Conservation (phyloP, 1,139 yeast genomes). For the Suzukiozyma palmioleophila region DNA sequence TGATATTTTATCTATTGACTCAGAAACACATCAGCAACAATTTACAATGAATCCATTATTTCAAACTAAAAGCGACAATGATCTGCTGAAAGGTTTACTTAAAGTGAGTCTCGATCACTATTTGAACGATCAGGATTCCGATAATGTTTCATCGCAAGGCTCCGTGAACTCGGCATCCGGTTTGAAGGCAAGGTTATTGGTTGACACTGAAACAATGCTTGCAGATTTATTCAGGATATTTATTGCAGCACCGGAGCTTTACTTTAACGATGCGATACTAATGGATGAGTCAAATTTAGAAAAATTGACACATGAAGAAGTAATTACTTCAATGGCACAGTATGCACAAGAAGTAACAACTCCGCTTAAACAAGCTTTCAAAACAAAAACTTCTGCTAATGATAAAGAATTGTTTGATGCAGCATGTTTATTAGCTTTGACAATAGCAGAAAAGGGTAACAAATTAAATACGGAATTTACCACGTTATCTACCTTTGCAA, state of each 20-base stretch:
- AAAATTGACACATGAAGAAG: slow-evolving; percentile 11
- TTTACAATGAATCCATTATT: not conserved
- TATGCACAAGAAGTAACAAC: slow-evolving; percentile 25
- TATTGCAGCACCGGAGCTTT: slow-evolving; percentile 29
- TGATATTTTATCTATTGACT: slow-evolving; percentile 8
- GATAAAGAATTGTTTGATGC: slow-evolving; percentile 28
- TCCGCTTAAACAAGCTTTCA: slow-evolving; percentile 34
- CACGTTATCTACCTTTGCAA: slow-evolving; percentile 22
- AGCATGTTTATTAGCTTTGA: slow-evolving; percentile 32
- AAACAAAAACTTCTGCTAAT: slow-evolving; percentile 16
- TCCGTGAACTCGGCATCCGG: slow-evolving; percentile 1
- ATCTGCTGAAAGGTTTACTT: not conserved
- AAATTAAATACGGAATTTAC: slow-evolving; percentile 17
- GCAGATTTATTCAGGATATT: slow-evolving; percentile 36
- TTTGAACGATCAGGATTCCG: slow-evolving; percentile 2
- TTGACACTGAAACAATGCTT: slow-evolving; percentile 29
- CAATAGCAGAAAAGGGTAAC: slow-evolving; percentile 21
- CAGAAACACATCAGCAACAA: not conserved
- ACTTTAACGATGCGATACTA: slow-evolving; percentile 26
- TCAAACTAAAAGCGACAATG: not conserved
- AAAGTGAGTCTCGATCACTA: slow-evolving; percentile 12
- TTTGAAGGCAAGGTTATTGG: slow-evolving; percentile 9
- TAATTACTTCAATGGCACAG: slow-evolving; percentile 12
- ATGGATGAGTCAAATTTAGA: slow-evolving; percentile 19
- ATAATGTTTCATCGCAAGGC: slow-evolving; percentile 1